A percentile compares a stretch with the other conserved stretches of the same genome.
These are phyloP conservation scores for Marchantia paleacea DNA, from an alignment of 225 moss, liverwort and hornwort genomes.

Conservation along the genomic window DNA sequence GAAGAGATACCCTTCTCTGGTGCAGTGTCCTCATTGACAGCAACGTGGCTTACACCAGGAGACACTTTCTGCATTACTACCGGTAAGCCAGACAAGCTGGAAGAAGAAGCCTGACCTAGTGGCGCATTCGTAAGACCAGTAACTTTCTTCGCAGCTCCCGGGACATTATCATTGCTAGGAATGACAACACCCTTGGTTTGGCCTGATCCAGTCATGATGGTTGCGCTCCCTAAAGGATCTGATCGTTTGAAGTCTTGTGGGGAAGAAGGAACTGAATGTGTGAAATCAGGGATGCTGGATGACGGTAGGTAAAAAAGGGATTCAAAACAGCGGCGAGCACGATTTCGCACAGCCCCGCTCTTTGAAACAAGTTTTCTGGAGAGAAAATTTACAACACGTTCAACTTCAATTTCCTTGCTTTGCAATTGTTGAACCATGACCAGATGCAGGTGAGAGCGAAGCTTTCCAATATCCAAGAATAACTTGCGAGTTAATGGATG, in stretches of 20 bases:
- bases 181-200: conserved; percentile 13
- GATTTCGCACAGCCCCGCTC: conserved; percentile 57
- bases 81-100: conserved; percentile 23
- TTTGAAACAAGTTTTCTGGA: conserved; percentile 72
- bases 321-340: conserved; percentile 80
- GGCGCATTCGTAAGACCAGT: conserved; percentile 20
- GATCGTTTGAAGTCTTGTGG: conserved; percentile 52
- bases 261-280: conserved; percentile 62
- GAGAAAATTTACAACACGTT: conserved; percentile 67
- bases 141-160: conserved; percentile 28
- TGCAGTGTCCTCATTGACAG: conserved; percentile 34
- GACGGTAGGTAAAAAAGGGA: conserved; percentile 50
- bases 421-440: conserved; percentile 46
- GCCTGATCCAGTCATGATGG: conserved; percentile 21
- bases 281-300: conserved; percentile 42
- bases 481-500: conserved; percentile 56
- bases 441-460: conserved; percentile 63
- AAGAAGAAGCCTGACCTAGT: conserved; percentile 14
- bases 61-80: conserved; percentile 43
- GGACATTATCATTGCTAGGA: conserved; percentile 25
- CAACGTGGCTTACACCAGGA: conserved; percentile 48
- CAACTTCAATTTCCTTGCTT: conserved; percentile 60
- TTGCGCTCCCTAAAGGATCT: conserved; percentile 27
- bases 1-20: conserved; percentile 35
- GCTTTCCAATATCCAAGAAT: conserved; percentile 60